These are phyloP conservation scores for Argentina anserina DNA, from an alignment of 306 rosid species.

Conservation along the genomic window DNA sequence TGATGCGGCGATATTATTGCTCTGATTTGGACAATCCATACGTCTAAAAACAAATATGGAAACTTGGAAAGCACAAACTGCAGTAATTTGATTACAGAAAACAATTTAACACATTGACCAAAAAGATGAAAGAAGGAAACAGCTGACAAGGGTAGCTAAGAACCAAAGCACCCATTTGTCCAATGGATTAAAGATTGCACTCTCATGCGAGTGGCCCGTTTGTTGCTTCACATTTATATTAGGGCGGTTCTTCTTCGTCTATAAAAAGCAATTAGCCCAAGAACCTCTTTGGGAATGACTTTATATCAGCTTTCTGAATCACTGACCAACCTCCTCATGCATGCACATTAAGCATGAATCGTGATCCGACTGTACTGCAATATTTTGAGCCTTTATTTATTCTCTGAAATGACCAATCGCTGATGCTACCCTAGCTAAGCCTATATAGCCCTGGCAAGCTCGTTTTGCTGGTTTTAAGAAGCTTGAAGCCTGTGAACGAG, in stretches of 20 bases:
- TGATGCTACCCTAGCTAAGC: neutral
- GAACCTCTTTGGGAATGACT: constrained; percentile 16
- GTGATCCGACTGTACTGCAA: constrained; percentile 2
- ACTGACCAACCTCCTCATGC: constrained; percentile 1
- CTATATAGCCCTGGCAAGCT: neutral
- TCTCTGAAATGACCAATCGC: constrained; percentile 33
- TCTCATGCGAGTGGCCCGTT: neutral
- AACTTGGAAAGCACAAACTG: constrained; percentile 1
- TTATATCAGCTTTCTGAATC: constrained; percentile 17
- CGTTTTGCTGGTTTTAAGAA: constrained; percentile 5
- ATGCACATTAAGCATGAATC: neutral
- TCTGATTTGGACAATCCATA: neutral
- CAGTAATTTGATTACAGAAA: neutral
- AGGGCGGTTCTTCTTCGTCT: neutral
- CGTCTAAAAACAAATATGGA: constrained; percentile 3
- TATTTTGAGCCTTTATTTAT: constrained; percentile 11
- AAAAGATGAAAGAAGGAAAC: neutral
- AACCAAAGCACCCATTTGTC: neutral
- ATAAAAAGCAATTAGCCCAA: constrained; percentile 13
- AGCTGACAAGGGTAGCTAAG: neutral
- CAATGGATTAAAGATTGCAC: neutral
- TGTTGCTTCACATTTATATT: neutral
- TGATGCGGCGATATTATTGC: neutral
- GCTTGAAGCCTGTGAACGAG: neutral
- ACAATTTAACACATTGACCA: neutral